Evolutionary conservation across 331 rosid genomes (phyloP).

Genomic region (Acacia concinna): DNA sequence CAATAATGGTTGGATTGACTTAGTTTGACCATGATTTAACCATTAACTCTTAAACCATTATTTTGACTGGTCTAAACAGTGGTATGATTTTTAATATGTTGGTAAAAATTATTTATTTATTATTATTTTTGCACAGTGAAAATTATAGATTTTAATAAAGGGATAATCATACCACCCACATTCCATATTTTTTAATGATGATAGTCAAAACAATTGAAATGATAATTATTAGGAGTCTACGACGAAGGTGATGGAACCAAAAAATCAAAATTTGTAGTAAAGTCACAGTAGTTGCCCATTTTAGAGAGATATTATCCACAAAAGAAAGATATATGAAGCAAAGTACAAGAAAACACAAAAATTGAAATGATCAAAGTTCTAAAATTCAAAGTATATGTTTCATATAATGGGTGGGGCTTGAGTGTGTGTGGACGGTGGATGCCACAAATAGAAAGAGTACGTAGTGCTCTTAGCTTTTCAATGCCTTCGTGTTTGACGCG

Average conservation of each 20-base stretch:
- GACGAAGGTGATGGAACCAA: not conserved
- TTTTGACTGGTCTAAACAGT: too few relatives aligned
- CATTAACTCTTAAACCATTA: too few relatives aligned
- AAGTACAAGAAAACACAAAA: too few relatives aligned
- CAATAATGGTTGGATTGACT: not conserved
- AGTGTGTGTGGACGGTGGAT: too few relatives aligned
- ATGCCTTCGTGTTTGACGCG: not conserved
- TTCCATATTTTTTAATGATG: not conserved
- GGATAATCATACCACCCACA: not conserved
- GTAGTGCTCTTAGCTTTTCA: constrained; percentile 1
- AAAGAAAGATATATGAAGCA: not conserved
- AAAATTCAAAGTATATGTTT: not conserved
- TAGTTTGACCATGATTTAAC: too few relatives aligned
- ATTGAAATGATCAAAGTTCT: not conserved
- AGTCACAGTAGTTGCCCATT: not conserved
- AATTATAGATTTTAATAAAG: too few relatives aligned
- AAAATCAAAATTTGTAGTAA: not conserved
- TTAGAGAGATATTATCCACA: not conserved
- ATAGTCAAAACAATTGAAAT: not conserved
- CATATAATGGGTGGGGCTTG: not conserved
- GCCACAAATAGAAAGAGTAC: not conserved
- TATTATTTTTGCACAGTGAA: too few relatives aligned
- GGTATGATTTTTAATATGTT: too few relatives aligned
- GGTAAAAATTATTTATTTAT: too few relatives aligned
- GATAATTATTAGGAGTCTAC: not conserved